Evolutionary conservation across 768 basidiomycete species (phyloP), one percentile per base, ranked within the genome.

Genomic region (Lactifluus echinatus): DNA sequence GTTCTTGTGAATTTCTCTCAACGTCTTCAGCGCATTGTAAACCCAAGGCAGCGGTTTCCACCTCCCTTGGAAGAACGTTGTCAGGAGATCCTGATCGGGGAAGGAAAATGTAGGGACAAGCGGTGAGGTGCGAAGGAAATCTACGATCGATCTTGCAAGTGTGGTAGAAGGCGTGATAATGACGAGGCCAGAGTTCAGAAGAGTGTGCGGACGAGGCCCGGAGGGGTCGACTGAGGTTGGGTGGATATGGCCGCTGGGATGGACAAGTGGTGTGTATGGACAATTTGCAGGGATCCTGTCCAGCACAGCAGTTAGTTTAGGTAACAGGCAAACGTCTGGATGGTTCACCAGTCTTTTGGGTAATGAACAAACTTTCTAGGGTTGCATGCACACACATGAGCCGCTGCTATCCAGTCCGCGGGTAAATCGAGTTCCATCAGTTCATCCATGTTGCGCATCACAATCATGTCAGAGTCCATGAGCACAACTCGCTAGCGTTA

Each of bases 371-470:
- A 68, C 66, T 82, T 85, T 37, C 83, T 80, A 7, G 94, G 95
- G 70, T 99, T 99, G 74, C 95, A 99, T 3, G 93, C 84, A 66
- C 95, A 99, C 14, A 83, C 93, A 63, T 95, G 94, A 0, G 75
- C 79, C 0, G 93, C 93, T 5, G 91, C 93, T 56, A 97, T 93
- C 70, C 85, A 82, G 60, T 84, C 89, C 19, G 69, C 57, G 2
- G 76, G 77, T 4, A 95, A 72, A 29, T 73, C 66, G 17, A 81
- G 56, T 26, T 76, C 72, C 69, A 80, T 71, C 51, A 89, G 70
- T 44, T 85, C 81, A 71, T 95, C 93, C 84, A 95, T 92, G 66
- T 90, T 93, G 48, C 72, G 76, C 71, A 76, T 74, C 21, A 93
- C 74, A 53, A 92, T 76, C 93, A 95, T 95, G 72, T 95, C 93